Evolutionary conservation across 2,329 filamentous ascomycete genomes (phyloP), one percentile per base, ranked within the genome.

Genomic region (Xylaria sp.): DNA sequence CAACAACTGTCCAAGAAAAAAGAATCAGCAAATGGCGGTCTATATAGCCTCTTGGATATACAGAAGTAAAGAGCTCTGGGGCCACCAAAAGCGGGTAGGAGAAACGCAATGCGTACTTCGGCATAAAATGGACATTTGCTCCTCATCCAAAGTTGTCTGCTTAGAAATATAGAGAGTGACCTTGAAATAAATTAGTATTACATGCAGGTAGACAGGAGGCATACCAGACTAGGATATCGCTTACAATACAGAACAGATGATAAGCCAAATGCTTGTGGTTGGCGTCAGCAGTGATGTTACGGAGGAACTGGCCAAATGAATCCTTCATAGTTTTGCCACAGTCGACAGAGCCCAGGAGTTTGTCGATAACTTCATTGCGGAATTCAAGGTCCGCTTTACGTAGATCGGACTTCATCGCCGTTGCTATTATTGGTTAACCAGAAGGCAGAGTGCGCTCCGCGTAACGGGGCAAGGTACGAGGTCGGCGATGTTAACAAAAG

Each of bases 231-330:
- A 11, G 15, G 29, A 29, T 13, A 13, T 29, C 1, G 20, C 58
- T 9, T 60, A 63, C 66, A 36, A 50, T 61, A 13, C 50, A 50
- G n/a, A 68, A 65, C 20, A 68, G 58, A 13, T 65, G 54, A 17
- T 58, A 58, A 6, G 62, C 66, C 53, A 68, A 20, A 27, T 62
- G 15, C 11, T 65, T 65, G 29, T 59, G 47, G 44, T 65, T 59
- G 31, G 33, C 27, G 22, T 51, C 10, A 2, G 53, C 22, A 13
- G 66, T 65, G 15, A 62, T 45, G 10, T 10, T 36, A 10, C 9
- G 3, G 15, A 68, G 54, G 33, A 65, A 68, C 4, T 59, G 53
- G 4, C 44, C 31, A 27, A 67, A 27, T 15, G 54, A 59, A 25
- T n/a, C 29, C 42, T 63, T 62, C 9, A 62, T 6, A 25, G 50